Evolutionary conservation across 2,329 filamentous ascomycete genomes (phyloP).

Genomic region (Camptophora hylomeconis): DNA sequence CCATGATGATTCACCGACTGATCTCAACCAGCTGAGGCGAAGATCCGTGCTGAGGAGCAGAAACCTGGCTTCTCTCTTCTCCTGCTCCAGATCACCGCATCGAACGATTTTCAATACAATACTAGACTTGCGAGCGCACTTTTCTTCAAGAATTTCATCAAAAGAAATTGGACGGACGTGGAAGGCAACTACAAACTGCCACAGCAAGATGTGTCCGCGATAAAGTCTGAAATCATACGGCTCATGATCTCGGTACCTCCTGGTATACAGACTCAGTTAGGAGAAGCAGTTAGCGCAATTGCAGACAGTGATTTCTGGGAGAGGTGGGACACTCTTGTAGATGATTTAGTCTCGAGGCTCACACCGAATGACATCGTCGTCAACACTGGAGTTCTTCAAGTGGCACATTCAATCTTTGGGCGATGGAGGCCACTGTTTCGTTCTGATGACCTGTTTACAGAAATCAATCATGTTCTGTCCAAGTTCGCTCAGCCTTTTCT

Average conservation of each 20-base stretch:
- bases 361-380: conserved; percentile 67
- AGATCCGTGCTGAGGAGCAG: conserved; percentile 64
- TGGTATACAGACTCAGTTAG: conserved; percentile 81
- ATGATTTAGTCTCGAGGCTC: conserved; percentile 79
- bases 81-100: conserved; percentile 81
- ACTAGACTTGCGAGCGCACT: conserved; percentile 78
- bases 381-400: conserved; percentile 90
- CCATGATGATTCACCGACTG: conserved; percentile 7
- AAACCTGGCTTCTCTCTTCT: conserved; percentile 79
- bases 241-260: conserved; percentile 89
- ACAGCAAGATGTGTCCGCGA: conserved; percentile 66
- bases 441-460: conserved; percentile 81
- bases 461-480: conserved; percentile 88
- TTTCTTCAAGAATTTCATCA: conserved; percentile 98
- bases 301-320: conserved; percentile 97
- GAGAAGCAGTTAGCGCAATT: conserved; percentile 92
- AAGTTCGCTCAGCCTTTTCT: conserved; percentile 80
- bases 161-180: conserved; percentile 88
- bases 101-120: conserved; percentile 56
- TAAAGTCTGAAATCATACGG: conserved; percentile 90
- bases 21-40: conserved; percentile 60
- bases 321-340: conserved; percentile 89
- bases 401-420: conserved; percentile 95
- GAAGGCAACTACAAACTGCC: conserved; percentile 87
- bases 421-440: conserved; percentile 90